Conservation (phyloP, 768 basidiomycete genomes). For the Boletus eberwhitei region DNA sequence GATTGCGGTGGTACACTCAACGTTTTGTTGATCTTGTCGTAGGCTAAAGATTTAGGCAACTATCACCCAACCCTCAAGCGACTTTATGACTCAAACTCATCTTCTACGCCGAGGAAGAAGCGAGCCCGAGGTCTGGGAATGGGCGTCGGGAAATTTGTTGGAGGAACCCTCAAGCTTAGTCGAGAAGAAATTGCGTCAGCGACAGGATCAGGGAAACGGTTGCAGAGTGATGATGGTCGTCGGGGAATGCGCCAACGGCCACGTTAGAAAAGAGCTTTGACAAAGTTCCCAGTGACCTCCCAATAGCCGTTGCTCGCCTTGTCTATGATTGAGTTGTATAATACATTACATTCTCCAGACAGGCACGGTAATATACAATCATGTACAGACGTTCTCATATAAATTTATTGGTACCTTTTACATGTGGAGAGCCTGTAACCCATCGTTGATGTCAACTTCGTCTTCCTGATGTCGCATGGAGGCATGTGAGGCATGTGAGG, state of each 20-base stretch:
- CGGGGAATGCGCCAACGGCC: conserved; percentile 1
- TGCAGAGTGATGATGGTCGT: not conserved
- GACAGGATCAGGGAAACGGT: conserved; percentile 20
- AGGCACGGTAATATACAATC: conserved; percentile 3
- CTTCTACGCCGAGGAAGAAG: conserved; percentile 35
- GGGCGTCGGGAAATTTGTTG: conserved; percentile 75
- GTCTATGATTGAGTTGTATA: not conserved
- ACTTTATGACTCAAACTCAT: conserved; percentile 46
- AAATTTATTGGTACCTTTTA: conserved; percentile 11
- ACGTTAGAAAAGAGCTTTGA: conserved; percentile 1
- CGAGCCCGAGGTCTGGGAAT: conserved; percentile 66
- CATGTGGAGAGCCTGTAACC: conserved; percentile 23
- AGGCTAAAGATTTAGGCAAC: conserved; percentile 85
- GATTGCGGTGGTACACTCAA: not conserved
- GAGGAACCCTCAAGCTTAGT: conserved; percentile 65
- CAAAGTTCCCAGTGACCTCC: not conserved
- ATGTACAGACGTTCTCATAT: not conserved
- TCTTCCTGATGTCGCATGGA: conserved; percentile 16
- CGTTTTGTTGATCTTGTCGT: conserved; percentile 6
- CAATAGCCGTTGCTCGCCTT: not conserved
- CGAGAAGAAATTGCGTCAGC: conserved; percentile 52
- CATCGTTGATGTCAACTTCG: conserved; percentile 23
- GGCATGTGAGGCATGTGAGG: conserved; percentile 8
- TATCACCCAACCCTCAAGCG: conserved; percentile 79
- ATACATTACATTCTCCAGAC: conserved; percentile 4